A percentile compares a stretch with the other conserved stretches of the same genome.
Conservation (phyloP, 2,329 filamentous ascomycete species). For the Penicillium olsonii region DNA sequence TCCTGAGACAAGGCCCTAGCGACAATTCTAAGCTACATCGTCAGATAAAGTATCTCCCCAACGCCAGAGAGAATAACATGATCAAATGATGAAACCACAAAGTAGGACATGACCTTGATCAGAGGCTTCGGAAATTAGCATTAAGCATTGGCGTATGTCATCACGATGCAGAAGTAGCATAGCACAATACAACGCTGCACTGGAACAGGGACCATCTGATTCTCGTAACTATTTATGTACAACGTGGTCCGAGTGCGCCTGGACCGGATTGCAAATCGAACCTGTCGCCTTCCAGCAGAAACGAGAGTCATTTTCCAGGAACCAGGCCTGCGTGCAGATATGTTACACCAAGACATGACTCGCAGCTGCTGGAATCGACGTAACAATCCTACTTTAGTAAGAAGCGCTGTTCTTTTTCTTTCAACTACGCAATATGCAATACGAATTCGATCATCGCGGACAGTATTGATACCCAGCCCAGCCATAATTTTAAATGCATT, state of each 20-base stretch:
- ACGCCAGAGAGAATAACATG: background rate
- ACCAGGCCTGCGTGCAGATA: background rate
- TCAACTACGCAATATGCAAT: background rate
- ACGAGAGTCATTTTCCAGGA: conserved; percentile 1
- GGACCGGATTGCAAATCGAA: background rate
- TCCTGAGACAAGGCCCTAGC: background rate
- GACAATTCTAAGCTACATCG: background rate
- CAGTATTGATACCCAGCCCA: background rate
- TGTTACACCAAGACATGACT: conserved; percentile 2
- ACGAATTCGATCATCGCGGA: background rate
- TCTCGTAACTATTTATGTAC: background rate
- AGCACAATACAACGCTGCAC: conserved; percentile 7
- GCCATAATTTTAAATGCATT: background rate
- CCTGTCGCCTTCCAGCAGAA: background rate
- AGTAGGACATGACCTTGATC: conserved; percentile 6
- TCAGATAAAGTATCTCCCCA: background rate
- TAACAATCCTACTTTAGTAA: background rate
- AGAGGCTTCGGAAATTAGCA: background rate
- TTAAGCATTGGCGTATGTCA: background rate
- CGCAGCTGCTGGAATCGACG: background rate
- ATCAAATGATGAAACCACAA: conserved; percentile 6
- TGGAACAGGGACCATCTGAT: conserved; percentile 6
- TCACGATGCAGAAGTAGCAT: background rate
- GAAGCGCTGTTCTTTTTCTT: background rate
- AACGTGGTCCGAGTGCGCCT: conserved; percentile 2